Evolutionary conservation across 306 rosid species (phyloP).

Genomic region (Datisca glomerata): DNA sequence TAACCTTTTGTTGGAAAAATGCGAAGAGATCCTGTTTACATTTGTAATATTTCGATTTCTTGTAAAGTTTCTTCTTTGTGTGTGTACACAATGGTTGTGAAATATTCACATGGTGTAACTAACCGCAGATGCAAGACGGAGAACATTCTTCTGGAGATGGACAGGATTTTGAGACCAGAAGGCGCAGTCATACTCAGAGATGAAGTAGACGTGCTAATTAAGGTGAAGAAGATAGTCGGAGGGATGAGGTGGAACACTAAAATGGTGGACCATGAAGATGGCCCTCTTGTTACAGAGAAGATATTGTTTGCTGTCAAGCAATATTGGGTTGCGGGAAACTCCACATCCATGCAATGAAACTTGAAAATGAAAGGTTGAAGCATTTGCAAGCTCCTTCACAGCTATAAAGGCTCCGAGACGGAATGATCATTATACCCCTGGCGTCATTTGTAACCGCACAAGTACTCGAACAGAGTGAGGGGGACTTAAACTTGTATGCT

Average conservation of each 20-base stretch:
- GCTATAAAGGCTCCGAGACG: no score
- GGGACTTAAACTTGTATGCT: no score
- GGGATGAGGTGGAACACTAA: conserved; percentile 89
- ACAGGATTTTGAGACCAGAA: conserved; percentile 78
- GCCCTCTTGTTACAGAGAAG: conserved; percentile 88
- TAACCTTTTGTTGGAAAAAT: no score
- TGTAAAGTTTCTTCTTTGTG: no score
- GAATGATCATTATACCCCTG: no score
- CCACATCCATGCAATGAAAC: conserved; percentile 34
- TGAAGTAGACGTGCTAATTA: conserved; percentile 51
- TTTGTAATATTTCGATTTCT: no score
- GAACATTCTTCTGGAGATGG: conserved; percentile 95
- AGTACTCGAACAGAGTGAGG: no score
- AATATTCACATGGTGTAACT: neutral
- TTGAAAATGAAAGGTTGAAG: no score
- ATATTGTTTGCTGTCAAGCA: conserved; percentile 77
- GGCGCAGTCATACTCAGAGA: conserved; percentile 82
- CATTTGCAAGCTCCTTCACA: no score
- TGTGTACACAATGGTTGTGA: no score
- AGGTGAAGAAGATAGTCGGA: conserved; percentile 54
- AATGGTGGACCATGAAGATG: conserved; percentile 91
- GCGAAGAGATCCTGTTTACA: no score
- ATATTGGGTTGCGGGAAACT: conserved; percentile 70
- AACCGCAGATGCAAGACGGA: conserved; percentile 57
- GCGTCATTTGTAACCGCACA: no score